Base-by-base conservation (phyloP, 495 filamentous ascomycete species). In the Aspergillus steynii region DNA sequence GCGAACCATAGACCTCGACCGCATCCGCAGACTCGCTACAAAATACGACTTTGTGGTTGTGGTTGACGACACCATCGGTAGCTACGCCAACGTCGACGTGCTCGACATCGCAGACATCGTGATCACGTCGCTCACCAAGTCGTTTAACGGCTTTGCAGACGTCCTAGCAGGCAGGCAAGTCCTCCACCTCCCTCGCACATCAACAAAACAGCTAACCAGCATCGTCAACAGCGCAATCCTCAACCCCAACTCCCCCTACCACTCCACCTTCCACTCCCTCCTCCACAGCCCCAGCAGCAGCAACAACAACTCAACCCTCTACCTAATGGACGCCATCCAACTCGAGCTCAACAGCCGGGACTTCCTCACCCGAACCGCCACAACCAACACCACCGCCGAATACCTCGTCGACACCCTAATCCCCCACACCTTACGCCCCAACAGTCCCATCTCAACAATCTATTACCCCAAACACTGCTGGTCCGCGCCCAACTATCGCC, bases 61-160 rank as follows among this genome's bases (percentile, higher is more conserved):
- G 2, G 62, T 75, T 10, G 82, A 85, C 65, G 81, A 85, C 8
- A 84, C 81, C 0, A 65, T 82, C 31, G 80, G 73, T 1, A 80
- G 73, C 4, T 80, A 77, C 25, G 74, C 71, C 61, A 85, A 85
- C 57, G 65, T 83, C 27, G 76, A 82, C 59, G 37, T 75, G 0
- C 27, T 72, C 12, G 55, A 45, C 0, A 51, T 64, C n/a, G 68
- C 56, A 0, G 74, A 77, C 54, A 58, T 77, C 6, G 49, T 74
- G 4, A 52, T 65, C 48, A 68, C 69, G 0, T 68, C 64, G 8
- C 59, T 77, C n/a, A 70, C 71, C n/a, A 77, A 77, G 64, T 62
- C 59, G 5, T 73, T 74, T 54, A 69, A 54, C 54, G 73, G 73
- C 0, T 53, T 20, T n/a, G 61, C 59, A 20, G 67, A 77, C 53